Base-by-base conservation (phyloP, 331 rosid species). In the Arachis monticola region DNA sequence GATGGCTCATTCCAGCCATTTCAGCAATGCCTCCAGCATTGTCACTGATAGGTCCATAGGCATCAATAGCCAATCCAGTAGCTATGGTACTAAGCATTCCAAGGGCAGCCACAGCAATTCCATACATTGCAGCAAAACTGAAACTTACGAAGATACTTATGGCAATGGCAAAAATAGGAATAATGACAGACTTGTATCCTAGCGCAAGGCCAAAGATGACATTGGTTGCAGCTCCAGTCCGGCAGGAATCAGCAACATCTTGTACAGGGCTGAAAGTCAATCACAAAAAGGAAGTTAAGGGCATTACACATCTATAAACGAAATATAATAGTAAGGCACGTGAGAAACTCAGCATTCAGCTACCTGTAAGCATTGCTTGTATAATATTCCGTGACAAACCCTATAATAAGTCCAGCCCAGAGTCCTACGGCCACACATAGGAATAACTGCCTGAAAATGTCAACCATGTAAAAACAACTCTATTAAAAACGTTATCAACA, bases 211-310 rank as follows among this genome's bases (percentile, higher is more conserved):
- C 96, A 74, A 90, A 90, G 71, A 90, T 90, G 74, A 90, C 96
- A 77, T 90, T 90, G 62, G 96, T 90, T 9, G 96, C 93, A 70
- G 93, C 96, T 62, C 93, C 93, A 38, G 96, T 90, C 73, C 96
- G 86, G 86, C 96, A 90, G 71, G 96, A 90, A 83, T 90, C 93
- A 7, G 96, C 96, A 77, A 90, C 96, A 90, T 90, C 96, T 78
- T 90, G 93, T 56, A 90, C 96, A 0, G 94, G 94, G 83, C 94
- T 89, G 84, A 63, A 51, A 51, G 42, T 27, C 59, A 80, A 60
- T n/a, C 63, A 53, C 74, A 32, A 57, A 35, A 2, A n/a, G 14
- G 4, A 7, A 30, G 80, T 85, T 44, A 83, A 60, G 41, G 59
- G 31, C 46, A 12, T n/a, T 3, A 44, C 12, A 22, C 1, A 17